These are phyloP conservation scores for Fibroporia radiculosa DNA, from an alignment of 768 basidiomycete genomes.

Conservation along the genomic window DNA sequence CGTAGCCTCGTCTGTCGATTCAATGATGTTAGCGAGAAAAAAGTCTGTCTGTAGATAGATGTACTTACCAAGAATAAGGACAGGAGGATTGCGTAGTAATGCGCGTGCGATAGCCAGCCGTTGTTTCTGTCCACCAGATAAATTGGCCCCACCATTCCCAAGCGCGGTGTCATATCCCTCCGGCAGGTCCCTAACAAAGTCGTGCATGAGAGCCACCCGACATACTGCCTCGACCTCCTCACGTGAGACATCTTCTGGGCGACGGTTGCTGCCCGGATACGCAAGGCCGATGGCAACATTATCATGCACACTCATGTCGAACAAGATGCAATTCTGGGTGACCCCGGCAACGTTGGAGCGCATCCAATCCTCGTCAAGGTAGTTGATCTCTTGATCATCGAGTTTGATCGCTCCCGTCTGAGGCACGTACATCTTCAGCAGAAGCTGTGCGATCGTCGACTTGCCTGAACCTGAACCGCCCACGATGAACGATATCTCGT, in stretches of 20 bases:
- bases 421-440: slow-evolving; percentile 68
- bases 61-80: slow-evolving; percentile 81
- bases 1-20: slow-evolving; percentile 64
- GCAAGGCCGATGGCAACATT: slow-evolving; percentile 78
- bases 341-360: slow-evolving; percentile 67
- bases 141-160: slow-evolving; percentile 62
- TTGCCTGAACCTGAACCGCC: slow-evolving; percentile 77
- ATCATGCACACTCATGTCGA: slow-evolving; percentile 74
- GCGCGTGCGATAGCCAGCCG: slow-evolving; percentile 85
- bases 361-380: slow-evolving; percentile 67
- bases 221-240: slow-evolving; percentile 78
- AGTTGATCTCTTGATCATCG: slow-evolving; percentile 76
- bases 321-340: slow-evolving; percentile 72
- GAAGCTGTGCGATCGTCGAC: slow-evolving; percentile 57
- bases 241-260: slow-evolving; percentile 45
- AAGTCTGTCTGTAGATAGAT: too few species aligned
- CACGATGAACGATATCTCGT: slow-evolving; percentile 74
- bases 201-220: slow-evolving; percentile 77
- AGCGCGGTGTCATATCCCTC: slow-evolving; percentile 82
- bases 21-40: not conserved
- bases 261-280: slow-evolving; percentile 31
- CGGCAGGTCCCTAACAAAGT: slow-evolving; percentile 79
- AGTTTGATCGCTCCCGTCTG: slow-evolving; percentile 59
- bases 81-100: slow-evolving; percentile 73
- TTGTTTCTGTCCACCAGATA: slow-evolving; percentile 93